A percentile compares a stretch with the other conserved stretches of the same genome.
Conservation (phyloP, 78 protist species). For the Emiliania huxleyi region DNA sequence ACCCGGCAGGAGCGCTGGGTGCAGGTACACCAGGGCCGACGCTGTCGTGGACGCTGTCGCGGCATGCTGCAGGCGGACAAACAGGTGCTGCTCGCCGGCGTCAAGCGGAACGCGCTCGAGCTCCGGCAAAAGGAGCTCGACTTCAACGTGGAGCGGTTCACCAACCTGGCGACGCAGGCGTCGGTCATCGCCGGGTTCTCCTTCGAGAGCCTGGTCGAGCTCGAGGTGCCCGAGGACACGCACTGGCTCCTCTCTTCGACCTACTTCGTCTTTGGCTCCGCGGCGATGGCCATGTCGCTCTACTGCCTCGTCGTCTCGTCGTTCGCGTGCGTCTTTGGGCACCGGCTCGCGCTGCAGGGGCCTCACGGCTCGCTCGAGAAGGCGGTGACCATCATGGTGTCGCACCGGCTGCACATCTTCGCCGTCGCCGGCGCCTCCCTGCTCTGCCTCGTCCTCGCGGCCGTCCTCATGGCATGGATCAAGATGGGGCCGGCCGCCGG, state of each 20-base stretch:
- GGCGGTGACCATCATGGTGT: not conserved
- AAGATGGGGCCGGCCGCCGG: not conserved
- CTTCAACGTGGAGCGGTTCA: not conserved
- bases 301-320: not conserved
- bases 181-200: slow-evolving; percentile 4
- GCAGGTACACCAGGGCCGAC: too few species aligned
- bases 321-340: not conserved
- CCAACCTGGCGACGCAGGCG: not conserved
- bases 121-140: slow-evolving; percentile 2
- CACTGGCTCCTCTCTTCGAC: not conserved
- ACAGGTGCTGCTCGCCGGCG: not conserved
- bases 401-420: not conserved
- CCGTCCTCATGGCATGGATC: not conserved
- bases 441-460: not conserved
- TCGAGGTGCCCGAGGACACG: not conserved
- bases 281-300: not conserved
- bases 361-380: not conserved
- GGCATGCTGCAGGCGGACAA: slow-evolving; percentile 7
- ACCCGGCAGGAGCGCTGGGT: too few species aligned
- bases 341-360: slow-evolving; percentile 14
- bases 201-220: slow-evolving; percentile 10
- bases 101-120: slow-evolving; percentile 9
- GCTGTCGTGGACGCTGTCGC: too few species aligned
- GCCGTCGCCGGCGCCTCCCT: not conserved
- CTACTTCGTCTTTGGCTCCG: not conserved